A percentile compares a stretch with the other conserved stretches of the same genome.
These are phyloP conservation scores for Sclerotinia nivalis DNA, from an alignment of 2,329 filamentous ascomycete species.

Conservation along the genomic window DNA sequence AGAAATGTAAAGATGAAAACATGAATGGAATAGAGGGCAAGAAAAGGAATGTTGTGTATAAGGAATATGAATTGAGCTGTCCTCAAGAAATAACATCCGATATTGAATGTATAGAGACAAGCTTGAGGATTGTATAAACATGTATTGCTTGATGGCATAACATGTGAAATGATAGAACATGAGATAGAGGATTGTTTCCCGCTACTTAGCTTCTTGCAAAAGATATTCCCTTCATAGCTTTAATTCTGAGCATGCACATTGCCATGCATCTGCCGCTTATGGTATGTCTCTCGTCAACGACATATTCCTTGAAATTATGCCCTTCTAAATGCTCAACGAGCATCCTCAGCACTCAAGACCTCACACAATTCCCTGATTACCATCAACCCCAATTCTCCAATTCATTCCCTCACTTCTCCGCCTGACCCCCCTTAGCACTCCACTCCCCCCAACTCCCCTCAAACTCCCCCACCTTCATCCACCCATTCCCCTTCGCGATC, in stretches of 20 bases:
- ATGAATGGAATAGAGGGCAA: too few relatives aligned
- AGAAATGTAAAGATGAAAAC: too few relatives aligned
- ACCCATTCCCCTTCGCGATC: slow-evolving; percentile 76
- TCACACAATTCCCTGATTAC: too few relatives aligned
- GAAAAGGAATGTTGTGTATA: too few relatives aligned
- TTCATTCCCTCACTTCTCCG: slow-evolving; percentile 22
- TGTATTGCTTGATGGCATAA: too few relatives aligned
- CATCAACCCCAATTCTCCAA: background rate
- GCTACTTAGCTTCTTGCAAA: too few relatives aligned
- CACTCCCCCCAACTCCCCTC: slow-evolving; percentile 81
- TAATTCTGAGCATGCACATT: background rate
- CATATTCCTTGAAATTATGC: background rate
- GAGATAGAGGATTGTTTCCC: too few relatives aligned
- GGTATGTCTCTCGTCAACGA: background rate
- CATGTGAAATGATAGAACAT: too few relatives aligned
- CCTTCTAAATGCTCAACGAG: background rate
- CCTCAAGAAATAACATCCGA: too few relatives aligned
- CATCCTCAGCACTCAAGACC: background rate
- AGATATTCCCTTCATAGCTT: background rate
- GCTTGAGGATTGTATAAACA: too few relatives aligned
- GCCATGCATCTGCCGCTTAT: background rate
- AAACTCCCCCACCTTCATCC: slow-evolving; percentile 70
- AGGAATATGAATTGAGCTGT: too few relatives aligned
- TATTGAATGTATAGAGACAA: too few relatives aligned
- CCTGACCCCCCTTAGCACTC: slow-evolving; percentile 65